phyloP scores from a whole-genome alignment of 345 rosid species.

The Durio zibethinus region DNA sequence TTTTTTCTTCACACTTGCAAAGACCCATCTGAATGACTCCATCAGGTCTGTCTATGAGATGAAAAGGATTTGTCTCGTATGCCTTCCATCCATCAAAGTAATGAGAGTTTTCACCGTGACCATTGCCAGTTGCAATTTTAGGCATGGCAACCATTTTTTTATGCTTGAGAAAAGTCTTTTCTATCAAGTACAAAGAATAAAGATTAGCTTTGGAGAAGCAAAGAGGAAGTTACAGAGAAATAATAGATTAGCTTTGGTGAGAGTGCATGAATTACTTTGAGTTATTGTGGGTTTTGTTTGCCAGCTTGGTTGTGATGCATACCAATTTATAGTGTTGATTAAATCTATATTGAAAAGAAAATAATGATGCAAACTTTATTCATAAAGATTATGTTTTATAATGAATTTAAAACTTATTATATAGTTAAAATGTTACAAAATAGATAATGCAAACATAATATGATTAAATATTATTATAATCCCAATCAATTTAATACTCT shows the following conservation, averaged over 20 bases:
- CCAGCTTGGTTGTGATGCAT: too few species aligned
- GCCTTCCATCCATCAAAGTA: slow-evolving; percentile 92
- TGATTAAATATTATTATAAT: too few species aligned
- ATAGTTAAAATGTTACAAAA: too few species aligned
- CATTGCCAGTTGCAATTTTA: slow-evolving; percentile 48
- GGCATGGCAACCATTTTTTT: slow-evolving; percentile 18
- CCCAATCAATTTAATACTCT: too few species aligned
- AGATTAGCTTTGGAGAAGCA: slow-evolving; percentile 26
- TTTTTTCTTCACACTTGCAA: neutral
- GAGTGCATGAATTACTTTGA: too few species aligned
- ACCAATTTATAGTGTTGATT: too few species aligned
- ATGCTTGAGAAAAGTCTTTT: neutral
- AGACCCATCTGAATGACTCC: slow-evolving; percentile 99
- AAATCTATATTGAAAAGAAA: too few species aligned
- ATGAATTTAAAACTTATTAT: too few species aligned
- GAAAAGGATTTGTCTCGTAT: slow-evolving; percentile 54
- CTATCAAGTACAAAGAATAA: neutral
- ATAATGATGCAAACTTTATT: too few species aligned
- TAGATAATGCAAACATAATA: too few species aligned
- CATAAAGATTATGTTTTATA: too few species aligned
- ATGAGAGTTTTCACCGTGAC: slow-evolving; percentile 71
- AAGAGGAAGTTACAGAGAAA: neutral
- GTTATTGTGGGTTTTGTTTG: too few species aligned
- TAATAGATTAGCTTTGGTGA: neutral
- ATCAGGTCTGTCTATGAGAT: slow-evolving; percentile 51